These are phyloP conservation scores for Loxodes magnus DNA, from an alignment of 73 alveolate species.

Conservation along the genomic window DNA sequence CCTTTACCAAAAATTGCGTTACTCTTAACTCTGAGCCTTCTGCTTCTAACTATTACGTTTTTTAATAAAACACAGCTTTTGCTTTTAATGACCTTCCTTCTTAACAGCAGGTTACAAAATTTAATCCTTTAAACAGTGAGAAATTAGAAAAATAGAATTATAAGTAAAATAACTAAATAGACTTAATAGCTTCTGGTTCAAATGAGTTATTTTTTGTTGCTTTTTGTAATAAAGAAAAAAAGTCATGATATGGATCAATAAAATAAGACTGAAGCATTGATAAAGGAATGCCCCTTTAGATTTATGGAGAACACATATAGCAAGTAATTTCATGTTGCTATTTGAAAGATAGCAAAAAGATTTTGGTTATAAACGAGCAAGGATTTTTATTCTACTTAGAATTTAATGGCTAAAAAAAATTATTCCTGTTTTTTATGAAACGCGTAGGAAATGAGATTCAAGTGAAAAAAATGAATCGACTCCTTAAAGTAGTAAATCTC, in stretches of 20 bases:
- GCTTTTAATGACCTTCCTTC: no score
- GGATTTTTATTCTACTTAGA: background rate
- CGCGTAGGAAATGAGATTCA: background rate
- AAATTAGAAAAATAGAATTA: no score
- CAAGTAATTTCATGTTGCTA: background rate
- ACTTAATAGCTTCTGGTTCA: conserved; percentile 1
- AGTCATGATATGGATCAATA: background rate
- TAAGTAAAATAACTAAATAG: no score
- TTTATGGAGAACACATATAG: background rate
- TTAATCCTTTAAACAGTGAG: no score
- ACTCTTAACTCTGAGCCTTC: no score
- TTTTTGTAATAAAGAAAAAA: background rate
- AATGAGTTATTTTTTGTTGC: background rate
- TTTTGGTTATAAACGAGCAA: background rate
- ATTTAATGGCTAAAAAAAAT: background rate
- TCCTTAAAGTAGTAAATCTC: no score
- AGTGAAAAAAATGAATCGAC: background rate
- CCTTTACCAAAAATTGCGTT: no score
- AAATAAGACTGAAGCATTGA: background rate
- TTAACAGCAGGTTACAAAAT: no score
- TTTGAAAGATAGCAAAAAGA: background rate
- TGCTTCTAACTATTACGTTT: no score
- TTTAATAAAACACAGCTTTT: no score
- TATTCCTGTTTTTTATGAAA: background rate
- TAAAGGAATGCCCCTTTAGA: background rate